Conservation (phyloP, 2,329 filamentous ascomycete genomes). For the Fusarium sambucinum region DNA sequence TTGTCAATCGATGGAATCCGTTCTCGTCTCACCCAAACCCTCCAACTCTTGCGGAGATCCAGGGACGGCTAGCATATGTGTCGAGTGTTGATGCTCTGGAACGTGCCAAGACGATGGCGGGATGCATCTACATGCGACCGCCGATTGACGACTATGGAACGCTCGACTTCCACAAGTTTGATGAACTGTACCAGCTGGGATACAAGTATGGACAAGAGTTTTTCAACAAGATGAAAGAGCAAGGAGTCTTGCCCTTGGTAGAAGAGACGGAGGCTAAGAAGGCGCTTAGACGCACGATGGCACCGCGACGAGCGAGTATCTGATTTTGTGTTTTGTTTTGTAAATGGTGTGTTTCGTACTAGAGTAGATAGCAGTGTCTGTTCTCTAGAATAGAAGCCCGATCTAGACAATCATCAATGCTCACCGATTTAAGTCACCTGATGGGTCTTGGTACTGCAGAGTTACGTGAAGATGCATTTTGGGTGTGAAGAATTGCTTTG, state of each 20-base stretch:
- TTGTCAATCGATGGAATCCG: slow-evolving; percentile 96
- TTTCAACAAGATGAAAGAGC: slow-evolving; percentile 78
- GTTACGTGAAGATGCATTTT: slow-evolving; percentile 25
- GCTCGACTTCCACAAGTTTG: slow-evolving; percentile 95
- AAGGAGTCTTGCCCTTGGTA: slow-evolving; percentile 78
- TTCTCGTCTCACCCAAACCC: slow-evolving; percentile 91
- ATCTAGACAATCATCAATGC: slow-evolving; percentile 10
- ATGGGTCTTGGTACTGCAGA: slow-evolving; percentile 12
- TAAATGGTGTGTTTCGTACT: not conserved
- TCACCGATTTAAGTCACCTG: not conserved
- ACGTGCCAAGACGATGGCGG: slow-evolving; percentile 88
- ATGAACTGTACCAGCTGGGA: slow-evolving; percentile 93
- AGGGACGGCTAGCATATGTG: slow-evolving; percentile 93
- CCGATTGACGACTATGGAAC: slow-evolving; percentile 95
- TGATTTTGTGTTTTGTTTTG: slow-evolving; percentile 52
- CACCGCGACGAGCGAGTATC: slow-evolving; percentile 82
- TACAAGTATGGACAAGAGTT: slow-evolving; percentile 88
- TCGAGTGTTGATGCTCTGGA: slow-evolving; percentile 95
- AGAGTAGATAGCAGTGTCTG: slow-evolving; percentile 16
- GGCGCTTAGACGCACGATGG: slow-evolving; percentile 81
- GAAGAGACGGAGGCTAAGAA: slow-evolving; percentile 83
- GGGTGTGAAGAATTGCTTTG: slow-evolving; percentile 17
- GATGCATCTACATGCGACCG: slow-evolving; percentile 96
- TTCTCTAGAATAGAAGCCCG: not conserved
- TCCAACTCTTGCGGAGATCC: slow-evolving; percentile 94